These are phyloP conservation scores for Argentina anserina DNA, from an alignment of 306 rosid genomes.

Conservation along the genomic window DNA sequence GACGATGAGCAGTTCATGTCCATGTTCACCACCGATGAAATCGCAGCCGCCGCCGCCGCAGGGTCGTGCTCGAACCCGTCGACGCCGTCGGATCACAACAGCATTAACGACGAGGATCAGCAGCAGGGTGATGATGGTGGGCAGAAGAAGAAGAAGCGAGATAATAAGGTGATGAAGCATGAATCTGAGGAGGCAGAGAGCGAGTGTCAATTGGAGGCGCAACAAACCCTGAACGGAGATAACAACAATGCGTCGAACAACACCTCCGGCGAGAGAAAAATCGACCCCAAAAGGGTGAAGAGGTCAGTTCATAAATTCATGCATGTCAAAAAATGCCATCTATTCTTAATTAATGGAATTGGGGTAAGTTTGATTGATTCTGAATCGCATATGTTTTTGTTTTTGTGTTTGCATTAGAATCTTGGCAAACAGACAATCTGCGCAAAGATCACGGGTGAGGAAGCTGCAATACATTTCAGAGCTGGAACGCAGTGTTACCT, in stretches of 20 bases:
- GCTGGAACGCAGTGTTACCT: slow-evolving; percentile 84
- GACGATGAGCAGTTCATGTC: slow-evolving; percentile 86
- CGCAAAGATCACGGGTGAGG: slow-evolving; percentile 95
- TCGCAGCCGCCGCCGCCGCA: slow-evolving; percentile 28
- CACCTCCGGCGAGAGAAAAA: slow-evolving; percentile 40
- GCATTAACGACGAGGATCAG: slow-evolving; percentile 55
- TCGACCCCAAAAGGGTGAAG: slow-evolving; percentile 88
- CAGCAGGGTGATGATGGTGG: neutral
- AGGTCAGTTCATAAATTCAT: slow-evolving; percentile 44
- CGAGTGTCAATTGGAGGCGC: slow-evolving; percentile 48
- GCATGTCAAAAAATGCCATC: too few relatives aligned
- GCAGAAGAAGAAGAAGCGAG: slow-evolving; percentile 17
- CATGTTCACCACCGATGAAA: slow-evolving; percentile 63
- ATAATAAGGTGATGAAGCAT: slow-evolving; percentile 40
- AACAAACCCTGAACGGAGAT: slow-evolving; percentile 15
- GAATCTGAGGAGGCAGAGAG: slow-evolving; percentile 65
- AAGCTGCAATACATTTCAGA: slow-evolving; percentile 93
- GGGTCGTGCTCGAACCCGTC: slow-evolving; percentile 71
- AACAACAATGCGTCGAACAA: slow-evolving; percentile 2
- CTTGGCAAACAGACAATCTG: slow-evolving; percentile 96
- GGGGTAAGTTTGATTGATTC: neutral
- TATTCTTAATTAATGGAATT: too few relatives aligned
- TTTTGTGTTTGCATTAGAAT: slow-evolving; percentile 46
- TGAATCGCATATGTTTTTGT: neutral
- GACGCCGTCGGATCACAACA: slow-evolving; percentile 71